Percentiles rank a stretch among this genome's conserved stretches.
phyloP scores from a whole-genome alignment of 2,329 filamentous ascomycete genomes.

The Ceratocystis colombiana region DNA sequence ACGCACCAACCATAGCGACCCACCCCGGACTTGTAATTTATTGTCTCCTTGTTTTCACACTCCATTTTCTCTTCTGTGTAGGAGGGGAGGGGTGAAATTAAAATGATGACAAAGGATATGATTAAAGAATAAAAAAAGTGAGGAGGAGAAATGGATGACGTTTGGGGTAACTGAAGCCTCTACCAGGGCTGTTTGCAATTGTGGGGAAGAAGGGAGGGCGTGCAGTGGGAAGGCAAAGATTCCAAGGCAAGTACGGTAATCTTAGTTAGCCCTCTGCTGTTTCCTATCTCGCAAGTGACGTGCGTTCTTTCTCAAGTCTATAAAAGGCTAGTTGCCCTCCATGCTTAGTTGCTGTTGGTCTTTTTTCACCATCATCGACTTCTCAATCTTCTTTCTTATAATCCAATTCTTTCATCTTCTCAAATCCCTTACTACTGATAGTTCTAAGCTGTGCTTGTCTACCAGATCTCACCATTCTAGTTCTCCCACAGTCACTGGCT shows the following conservation, averaged over 20 bases:
- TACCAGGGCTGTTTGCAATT: background rate
- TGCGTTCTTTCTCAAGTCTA: slow-evolving; percentile 8
- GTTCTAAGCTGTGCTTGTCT: slow-evolving; percentile 21
- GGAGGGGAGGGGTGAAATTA: background rate
- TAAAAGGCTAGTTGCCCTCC: slow-evolving; percentile 19
- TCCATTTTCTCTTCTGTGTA: background rate
- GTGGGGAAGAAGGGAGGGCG: slow-evolving; percentile 12
- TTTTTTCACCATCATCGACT: background rate
- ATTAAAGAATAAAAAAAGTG: background rate
- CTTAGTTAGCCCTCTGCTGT: slow-evolving; percentile 6
- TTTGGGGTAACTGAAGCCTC: slow-evolving; percentile 17
- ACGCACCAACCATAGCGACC: background rate
- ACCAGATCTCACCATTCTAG: slow-evolving; percentile 5
- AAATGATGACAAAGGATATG: background rate
- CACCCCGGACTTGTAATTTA: slow-evolving; percentile 5
- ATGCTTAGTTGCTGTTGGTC: background rate
- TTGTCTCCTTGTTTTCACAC: background rate
- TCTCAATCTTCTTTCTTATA: slow-evolving; percentile 6
- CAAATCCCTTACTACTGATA: background rate
- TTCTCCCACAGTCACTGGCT: background rate
- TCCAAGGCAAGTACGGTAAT: slow-evolving; percentile 1
- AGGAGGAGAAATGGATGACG: slow-evolving; percentile 17
- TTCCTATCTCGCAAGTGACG: slow-evolving; percentile 1
- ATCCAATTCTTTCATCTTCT: slow-evolving; percentile 1
- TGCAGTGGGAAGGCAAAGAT: slow-evolving; percentile 3